Percentiles rank a stretch among this genome's conserved stretches.
Conservation (phyloP, 2,329 filamentous ascomycete genomes). For the Didymella glomerata region DNA sequence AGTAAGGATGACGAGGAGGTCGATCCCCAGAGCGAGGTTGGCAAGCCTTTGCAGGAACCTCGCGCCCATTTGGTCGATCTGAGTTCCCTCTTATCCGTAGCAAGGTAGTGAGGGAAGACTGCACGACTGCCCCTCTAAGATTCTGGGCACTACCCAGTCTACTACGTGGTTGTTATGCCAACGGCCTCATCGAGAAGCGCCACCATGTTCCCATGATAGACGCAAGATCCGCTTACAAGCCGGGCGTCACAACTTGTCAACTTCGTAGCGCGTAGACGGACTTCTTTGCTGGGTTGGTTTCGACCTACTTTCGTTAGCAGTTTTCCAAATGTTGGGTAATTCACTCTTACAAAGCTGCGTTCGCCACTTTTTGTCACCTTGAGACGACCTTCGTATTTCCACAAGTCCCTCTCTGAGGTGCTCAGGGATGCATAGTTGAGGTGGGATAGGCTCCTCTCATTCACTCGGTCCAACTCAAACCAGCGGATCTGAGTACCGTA, state of each 20-base stretch:
- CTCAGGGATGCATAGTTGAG: background rate
- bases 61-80: too few species aligned
- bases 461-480: conserved; percentile 34
- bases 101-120: too few species aligned
- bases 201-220: too few species aligned
- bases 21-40: too few species aligned
- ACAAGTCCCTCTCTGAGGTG: conserved; percentile 3
- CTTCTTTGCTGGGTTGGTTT: conserved; percentile 1
- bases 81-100: too few species aligned
- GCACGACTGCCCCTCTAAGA: too few species aligned
- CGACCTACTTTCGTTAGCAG: background rate
- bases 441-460: conserved; percentile 20
- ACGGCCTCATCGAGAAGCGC: too few species aligned
- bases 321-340: background rate
- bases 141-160: too few species aligned
- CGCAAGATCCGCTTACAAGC: background rate
- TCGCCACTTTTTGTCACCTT: conserved; percentile 15
- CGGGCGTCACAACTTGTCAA: background rate
- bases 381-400: conserved; percentile 27
- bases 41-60: too few species aligned
- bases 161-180: too few species aligned
- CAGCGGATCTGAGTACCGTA: conserved; percentile 26
- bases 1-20: too few species aligned
- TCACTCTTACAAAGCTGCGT: conserved; percentile 27
- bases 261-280: conserved; percentile 4